phyloP scores from a whole-genome alignment of 306 rosid genomes.

The Citrullus mucosospermus region DNA sequence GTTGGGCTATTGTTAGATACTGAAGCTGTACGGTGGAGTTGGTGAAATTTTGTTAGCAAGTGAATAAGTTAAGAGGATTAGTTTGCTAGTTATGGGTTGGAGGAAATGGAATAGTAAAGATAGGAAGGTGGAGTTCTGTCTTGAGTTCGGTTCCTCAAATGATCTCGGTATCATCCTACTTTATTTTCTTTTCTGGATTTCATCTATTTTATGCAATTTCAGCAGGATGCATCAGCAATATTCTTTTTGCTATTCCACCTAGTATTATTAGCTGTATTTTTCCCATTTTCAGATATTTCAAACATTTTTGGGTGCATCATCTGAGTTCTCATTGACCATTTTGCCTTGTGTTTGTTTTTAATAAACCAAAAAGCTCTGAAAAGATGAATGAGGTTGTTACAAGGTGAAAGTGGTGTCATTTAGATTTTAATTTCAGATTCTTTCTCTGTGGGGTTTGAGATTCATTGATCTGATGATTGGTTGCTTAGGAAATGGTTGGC shows the following conservation, averaged over 20 bases:
- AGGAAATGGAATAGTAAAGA: background rate
- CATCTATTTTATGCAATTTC: background rate
- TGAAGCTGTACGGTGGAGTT: background rate
- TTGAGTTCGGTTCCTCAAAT: background rate
- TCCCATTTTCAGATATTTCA: too few species aligned
- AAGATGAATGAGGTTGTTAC: background rate
- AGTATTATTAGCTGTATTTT: too few species aligned
- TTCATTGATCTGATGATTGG: background rate
- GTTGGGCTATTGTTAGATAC: background rate
- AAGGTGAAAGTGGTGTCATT: background rate
- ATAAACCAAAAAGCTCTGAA: background rate
- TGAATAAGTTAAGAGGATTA: background rate
- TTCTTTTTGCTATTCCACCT: too few species aligned
- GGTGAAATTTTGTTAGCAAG: background rate
- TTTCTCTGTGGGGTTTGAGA: background rate
- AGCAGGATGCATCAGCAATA: background rate
- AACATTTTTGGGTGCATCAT: background rate
- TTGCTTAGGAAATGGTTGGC: slow-evolving; percentile 71
- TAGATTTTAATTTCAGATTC: background rate
- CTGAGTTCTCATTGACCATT: background rate
- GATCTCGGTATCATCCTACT: background rate
- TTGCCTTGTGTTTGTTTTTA: background rate
- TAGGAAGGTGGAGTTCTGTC: background rate
- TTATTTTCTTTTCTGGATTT: background rate
- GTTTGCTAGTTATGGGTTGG: background rate